phyloP scores from a whole-genome alignment of 768 basidiomycete genomes.

The Pulveroboletus sp. region DNA sequence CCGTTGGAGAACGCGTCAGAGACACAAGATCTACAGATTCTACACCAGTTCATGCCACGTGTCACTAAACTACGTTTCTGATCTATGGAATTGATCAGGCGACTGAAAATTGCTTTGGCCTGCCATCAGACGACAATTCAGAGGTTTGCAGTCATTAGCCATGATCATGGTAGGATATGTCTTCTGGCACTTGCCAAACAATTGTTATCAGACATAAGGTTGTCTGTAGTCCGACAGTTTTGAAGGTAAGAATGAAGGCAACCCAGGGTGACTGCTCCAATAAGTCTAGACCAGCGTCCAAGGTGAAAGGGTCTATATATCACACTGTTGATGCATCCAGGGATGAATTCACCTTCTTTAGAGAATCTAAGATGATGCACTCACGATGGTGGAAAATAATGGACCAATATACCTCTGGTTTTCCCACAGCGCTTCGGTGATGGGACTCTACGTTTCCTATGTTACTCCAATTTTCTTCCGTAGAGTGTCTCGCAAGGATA shows the following conservation, averaged over 20 bases:
- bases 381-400: too few species aligned
- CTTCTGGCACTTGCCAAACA: conserved; percentile 1
- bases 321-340: too few species aligned
- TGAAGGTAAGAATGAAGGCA: conserved; percentile 31
- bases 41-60: background rate
- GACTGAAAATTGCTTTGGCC: background rate
- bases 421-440: too few species aligned
- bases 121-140: background rate
- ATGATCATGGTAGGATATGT: conserved; percentile 28
- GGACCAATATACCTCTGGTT: too few species aligned
- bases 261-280: conserved; percentile 33
- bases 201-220: conserved; percentile 10
- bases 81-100: background rate
- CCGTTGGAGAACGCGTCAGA: too few species aligned
- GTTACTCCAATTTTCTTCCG: too few species aligned
- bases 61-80: background rate
- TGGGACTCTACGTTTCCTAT: too few species aligned
- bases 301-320: conserved; percentile 34
- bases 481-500: background rate
- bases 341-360: conserved; percentile 30
- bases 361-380: conserved; percentile 25
- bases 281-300: conserved; percentile 25
- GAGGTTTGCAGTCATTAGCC: conserved; percentile 11
- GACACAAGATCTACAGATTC: too few species aligned
- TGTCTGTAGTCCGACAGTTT: conserved; percentile 16